Percentiles rank a stretch among this genome's conserved stretches.
phyloP scores from a whole-genome alignment of 2,329 filamentous ascomycete species.

The Pestalotiopsis sp. region DNA sequence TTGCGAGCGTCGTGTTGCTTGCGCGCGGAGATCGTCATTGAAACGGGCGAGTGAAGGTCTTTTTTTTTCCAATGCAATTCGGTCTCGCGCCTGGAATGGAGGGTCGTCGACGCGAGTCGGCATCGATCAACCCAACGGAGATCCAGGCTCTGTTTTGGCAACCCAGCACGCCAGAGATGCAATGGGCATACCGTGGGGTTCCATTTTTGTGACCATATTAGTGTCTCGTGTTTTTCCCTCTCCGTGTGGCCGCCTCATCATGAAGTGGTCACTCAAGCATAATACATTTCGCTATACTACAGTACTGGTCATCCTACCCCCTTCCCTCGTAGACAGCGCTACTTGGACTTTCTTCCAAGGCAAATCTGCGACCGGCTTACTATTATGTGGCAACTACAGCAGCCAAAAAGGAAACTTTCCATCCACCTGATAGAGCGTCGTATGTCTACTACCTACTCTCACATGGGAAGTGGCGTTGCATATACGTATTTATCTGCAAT shows the following conservation, averaged over 20 bases:
- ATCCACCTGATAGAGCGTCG: too few relatives aligned
- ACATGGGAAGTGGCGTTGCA: neutral
- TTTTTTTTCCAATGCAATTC: neutral
- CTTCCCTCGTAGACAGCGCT: neutral
- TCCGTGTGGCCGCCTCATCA: neutral
- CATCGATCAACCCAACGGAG: neutral
- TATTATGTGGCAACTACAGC: neutral
- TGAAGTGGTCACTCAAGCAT: neutral
- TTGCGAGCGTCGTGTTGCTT: neutral
- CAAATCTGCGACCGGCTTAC: neutral
- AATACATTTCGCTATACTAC: neutral
- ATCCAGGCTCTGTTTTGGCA: neutral
- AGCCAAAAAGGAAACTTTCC: neutral
- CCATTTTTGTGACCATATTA: neutral
- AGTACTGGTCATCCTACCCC: neutral
- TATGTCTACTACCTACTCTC: neutral
- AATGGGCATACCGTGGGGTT: neutral
- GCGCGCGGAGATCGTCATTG: slow-evolving; percentile 6
- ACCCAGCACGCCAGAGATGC: neutral
- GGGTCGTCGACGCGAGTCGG: neutral
- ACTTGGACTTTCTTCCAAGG: neutral
- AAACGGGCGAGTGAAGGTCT: neutral
- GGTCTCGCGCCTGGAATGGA: slow-evolving; percentile 3
- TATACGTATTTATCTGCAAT: neutral
- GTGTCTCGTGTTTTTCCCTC: neutral